Percentiles rank a stretch among this genome's conserved stretches.
Evolutionary conservation across 2,329 filamentous ascomycete genomes (phyloP).

Genomic region (Pseudocercospora fuligena): DNA sequence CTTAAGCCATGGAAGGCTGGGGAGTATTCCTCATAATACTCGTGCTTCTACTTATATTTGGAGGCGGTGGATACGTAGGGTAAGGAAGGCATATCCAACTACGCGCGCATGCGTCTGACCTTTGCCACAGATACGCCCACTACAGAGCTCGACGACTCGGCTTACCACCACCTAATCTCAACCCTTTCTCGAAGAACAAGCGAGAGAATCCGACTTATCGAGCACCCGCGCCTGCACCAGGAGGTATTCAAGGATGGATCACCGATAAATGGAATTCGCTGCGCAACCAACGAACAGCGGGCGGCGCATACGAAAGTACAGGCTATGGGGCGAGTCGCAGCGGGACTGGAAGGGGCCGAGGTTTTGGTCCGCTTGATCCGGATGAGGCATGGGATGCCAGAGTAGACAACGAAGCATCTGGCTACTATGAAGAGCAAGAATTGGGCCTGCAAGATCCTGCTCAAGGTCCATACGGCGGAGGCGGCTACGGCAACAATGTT

Average conservation of each 20-base stretch:
- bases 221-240: conserved; percentile 60
- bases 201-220: conserved; percentile 40
- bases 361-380: conserved; percentile 73
- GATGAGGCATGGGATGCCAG: conserved; percentile 86
- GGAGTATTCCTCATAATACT: conserved; percentile 76
- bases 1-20: conserved; percentile 41
- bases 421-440: conserved; percentile 80
- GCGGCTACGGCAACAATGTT: conserved; percentile 42
- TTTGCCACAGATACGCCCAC: conserved; percentile 62
- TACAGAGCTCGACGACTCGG: conserved; percentile 74
- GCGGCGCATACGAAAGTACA: conserved; percentile 50
- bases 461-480: conserved; percentile 47
- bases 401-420: conserved; percentile 72
- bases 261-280: conserved; percentile 67
- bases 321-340: conserved; percentile 37
- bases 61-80: conserved; percentile 68
- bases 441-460: conserved; percentile 60
- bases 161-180: conserved; percentile 68
- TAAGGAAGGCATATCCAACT: conserved; percentile 24
- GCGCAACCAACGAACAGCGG: conserved; percentile 69
- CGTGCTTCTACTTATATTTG: conserved; percentile 63
- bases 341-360: conserved; percentile 44
- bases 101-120: conserved; percentile 8
- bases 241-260: conserved; percentile 75
- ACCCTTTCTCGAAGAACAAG: conserved; percentile 65